Percentiles rank a stretch among this genome's conserved stretches.
Evolutionary conservation across 495 filamentous ascomycete genomes (phyloP).

Genomic region (Xylaria longipes): DNA sequence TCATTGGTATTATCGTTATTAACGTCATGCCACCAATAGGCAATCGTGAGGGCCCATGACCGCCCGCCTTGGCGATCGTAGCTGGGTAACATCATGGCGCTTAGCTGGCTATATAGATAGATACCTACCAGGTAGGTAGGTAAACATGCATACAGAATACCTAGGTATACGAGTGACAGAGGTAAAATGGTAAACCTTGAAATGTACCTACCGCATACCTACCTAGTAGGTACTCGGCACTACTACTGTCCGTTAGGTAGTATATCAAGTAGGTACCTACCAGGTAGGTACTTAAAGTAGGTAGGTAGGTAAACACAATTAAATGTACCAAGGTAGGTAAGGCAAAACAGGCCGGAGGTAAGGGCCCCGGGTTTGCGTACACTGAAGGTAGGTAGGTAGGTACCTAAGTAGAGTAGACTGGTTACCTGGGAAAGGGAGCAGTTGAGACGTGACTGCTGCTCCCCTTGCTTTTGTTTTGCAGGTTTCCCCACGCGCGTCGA

Average conservation of each 20-base stretch:
- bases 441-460: background rate
- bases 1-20: background rate
- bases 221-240: background rate
- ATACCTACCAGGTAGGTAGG: no score
- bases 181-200: no score
- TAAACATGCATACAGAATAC: background rate
- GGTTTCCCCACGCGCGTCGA: slow-evolving; percentile 14
- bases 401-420: no score
- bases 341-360: background rate
- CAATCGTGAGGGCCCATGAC: background rate
- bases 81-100: background rate
- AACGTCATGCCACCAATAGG: background rate
- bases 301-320: background rate
- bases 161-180: background rate
- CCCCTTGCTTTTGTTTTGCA: slow-evolving; percentile 3
- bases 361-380: background rate
- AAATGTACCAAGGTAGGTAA: no score
- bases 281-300: no score
- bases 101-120: background rate
- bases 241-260: background rate
- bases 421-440: background rate
- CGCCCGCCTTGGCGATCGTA: background rate
- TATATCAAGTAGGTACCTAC: no score
- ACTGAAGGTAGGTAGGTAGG: no score
- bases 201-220: background rate